Evolutionary conservation across 768 basidiomycete species (phyloP).

Genomic region (Phylloporus sp.): DNA sequence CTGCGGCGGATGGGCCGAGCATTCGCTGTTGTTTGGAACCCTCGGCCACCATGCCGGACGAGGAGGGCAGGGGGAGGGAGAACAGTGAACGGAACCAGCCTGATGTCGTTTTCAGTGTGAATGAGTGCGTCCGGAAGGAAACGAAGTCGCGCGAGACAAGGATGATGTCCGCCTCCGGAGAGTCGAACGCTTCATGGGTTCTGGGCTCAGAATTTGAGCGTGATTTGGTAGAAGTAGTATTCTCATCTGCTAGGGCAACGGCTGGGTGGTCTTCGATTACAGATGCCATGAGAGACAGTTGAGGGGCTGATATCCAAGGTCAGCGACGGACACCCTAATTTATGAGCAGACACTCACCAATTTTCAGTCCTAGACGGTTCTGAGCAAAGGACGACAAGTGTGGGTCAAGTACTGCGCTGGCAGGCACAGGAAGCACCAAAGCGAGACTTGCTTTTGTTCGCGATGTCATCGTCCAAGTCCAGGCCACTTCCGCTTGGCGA

Average conservation of each 20-base stretch:
- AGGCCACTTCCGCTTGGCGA: conserved; percentile 51
- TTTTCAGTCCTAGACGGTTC: background rate
- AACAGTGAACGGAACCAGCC: conserved; percentile 58
- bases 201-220: conserved; percentile 10
- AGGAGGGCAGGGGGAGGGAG: conserved; percentile 44
- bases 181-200: conserved; percentile 50
- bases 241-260: background rate
- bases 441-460: background rate
- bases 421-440: background rate
- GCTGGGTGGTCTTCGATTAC: conserved; percentile 7
- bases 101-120: conserved; percentile 57
- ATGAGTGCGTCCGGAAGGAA: conserved; percentile 56
- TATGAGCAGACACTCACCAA: background rate
- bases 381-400: background rate
- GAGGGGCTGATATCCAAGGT: background rate
- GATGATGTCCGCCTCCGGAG: conserved; percentile 53
- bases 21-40: background rate
- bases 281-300: conserved; percentile 12
- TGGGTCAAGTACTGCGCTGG: background rate
- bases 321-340: background rate
- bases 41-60: background rate
- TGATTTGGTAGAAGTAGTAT: background rate
- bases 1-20: conserved; percentile 8
- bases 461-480: conserved; percentile 30
- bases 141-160: conserved; percentile 47